A percentile compares a stretch with the other conserved stretches of the same genome.
These are phyloP conservation scores for Canna indica DNA, from an alignment of 176 grass and related monocot species.

Conservation along the genomic window DNA sequence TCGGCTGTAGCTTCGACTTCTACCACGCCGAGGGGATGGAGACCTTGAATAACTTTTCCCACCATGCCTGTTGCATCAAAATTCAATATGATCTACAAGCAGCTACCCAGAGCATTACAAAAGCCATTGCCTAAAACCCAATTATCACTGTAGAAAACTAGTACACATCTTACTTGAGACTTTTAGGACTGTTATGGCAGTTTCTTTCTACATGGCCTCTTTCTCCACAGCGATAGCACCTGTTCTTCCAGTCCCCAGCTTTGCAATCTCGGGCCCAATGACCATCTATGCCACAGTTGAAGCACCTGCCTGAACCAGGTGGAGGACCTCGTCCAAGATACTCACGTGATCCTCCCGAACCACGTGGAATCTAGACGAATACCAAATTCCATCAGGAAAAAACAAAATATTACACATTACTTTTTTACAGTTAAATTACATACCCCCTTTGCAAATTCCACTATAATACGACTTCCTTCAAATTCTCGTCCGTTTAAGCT, in stretches of 20 bases:
- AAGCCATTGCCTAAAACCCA: background rate
- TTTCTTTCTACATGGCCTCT: slow-evolving; percentile 94
- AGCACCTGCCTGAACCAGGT: slow-evolving; percentile 85
- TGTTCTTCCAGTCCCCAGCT: slow-evolving; percentile 99
- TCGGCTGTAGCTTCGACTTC: slow-evolving; percentile 68
- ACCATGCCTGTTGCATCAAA: slow-evolving; percentile 30
- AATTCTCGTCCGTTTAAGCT: slow-evolving; percentile 82
- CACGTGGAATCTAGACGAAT: slow-evolving; percentile 43
- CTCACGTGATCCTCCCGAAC: slow-evolving; percentile 65
- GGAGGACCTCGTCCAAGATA: slow-evolving; percentile 75
- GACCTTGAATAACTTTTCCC: slow-evolving; percentile 77
- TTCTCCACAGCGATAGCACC: slow-evolving; percentile 95
- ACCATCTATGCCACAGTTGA: slow-evolving; percentile 97
- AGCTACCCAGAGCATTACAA: background rate
- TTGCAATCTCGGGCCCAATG: slow-evolving; percentile 98
- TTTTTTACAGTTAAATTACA: background rate
- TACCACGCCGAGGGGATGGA: slow-evolving; percentile 53
- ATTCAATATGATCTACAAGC: background rate
- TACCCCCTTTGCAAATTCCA: slow-evolving; percentile 96
- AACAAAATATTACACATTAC: background rate
- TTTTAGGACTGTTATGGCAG: slow-evolving; percentile 94
- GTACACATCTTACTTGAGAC: slow-evolving; percentile 24
- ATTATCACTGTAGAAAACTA: background rate
- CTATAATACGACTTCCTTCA: slow-evolving; percentile 84
- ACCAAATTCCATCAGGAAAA: background rate